Evolutionary conservation across 805 yeast species (phyloP).

Genomic region (Tetrapisispora nanseiensis): DNA sequence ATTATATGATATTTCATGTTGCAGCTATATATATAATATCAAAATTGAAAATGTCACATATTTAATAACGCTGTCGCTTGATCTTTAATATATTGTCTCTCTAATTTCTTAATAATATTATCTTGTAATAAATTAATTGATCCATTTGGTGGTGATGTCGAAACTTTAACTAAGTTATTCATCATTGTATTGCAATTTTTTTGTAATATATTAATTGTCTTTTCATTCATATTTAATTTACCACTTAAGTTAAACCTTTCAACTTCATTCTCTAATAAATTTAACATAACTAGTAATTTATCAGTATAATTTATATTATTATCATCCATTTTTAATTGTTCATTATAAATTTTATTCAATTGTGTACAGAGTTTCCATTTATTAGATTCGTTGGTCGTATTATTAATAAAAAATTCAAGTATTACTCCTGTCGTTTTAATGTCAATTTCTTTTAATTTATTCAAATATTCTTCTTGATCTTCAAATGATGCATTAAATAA

Average conservation of each 20-base stretch:
- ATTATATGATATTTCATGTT: no score
- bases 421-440: background rate
- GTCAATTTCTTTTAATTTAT: background rate
- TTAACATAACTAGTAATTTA: background rate
- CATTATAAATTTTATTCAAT: background rate
- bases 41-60: conserved; percentile 1
- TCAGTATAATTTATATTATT: background rate
- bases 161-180: background rate
- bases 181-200: background rate
- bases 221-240: background rate
- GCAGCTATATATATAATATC: no score
- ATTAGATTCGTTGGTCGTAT: background rate
- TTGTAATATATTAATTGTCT: background rate
- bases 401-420: background rate
- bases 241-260: background rate
- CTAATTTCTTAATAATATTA: conserved; percentile 1
- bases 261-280: background rate
- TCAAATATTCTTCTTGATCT: background rate
- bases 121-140: background rate
- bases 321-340: background rate
- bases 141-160: background rate
- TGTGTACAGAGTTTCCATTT: background rate
- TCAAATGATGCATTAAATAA: background rate
- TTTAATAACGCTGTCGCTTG: conserved; percentile 1
- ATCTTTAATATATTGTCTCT: conserved; percentile 2